Percentiles rank a stretch among this genome's conserved stretches.
Evolutionary conservation across 495 filamentous ascomycete genomes (phyloP).

Genomic region (Aspergillus conjunctus): DNA sequence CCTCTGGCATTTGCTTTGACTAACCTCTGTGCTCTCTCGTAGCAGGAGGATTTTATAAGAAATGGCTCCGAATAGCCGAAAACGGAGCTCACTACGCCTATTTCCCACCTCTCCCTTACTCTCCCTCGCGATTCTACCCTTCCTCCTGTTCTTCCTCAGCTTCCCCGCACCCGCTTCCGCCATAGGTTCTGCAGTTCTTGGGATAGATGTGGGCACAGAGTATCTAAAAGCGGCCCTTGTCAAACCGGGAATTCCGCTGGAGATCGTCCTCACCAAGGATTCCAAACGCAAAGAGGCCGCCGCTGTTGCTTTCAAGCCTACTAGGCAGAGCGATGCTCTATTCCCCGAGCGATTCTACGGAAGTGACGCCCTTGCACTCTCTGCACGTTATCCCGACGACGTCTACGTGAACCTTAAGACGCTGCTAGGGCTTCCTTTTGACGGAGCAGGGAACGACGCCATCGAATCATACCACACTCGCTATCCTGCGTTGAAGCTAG

Average conservation of each 20-base stretch:
- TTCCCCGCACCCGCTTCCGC: constrained; percentile 62
- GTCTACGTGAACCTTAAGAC: constrained; percentile 92
- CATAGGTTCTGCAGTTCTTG: constrained; percentile 74
- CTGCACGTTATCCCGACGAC: constrained; percentile 86
- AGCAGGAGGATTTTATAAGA: constrained; percentile 35
- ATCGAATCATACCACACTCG: constrained; percentile 67
- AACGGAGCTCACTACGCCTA: constrained; percentile 31
- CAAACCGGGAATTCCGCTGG: constrained; percentile 96
- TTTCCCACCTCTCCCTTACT: constrained; percentile 39
- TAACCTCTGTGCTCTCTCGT: constrained; percentile 20
- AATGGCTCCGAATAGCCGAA: constrained; percentile 56
- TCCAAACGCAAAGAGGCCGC: constrained; percentile 94
- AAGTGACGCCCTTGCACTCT: constrained; percentile 83
- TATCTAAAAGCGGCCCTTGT: constrained; percentile 96
- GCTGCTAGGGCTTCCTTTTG: constrained; percentile 70
- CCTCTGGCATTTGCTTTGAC: constrained; percentile 7
- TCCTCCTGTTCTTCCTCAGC: constrained; percentile 57
- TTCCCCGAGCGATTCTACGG: constrained; percentile 93
- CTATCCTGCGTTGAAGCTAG: constrained; percentile 64
- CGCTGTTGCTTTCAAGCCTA: constrained; percentile 91
- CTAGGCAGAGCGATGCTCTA: constrained; percentile 54
- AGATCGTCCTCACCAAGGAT: constrained; percentile 98
- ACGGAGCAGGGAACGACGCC: constrained; percentile 54
- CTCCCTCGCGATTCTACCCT: constrained; percentile 41
- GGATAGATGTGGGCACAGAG: constrained; percentile 93